Conservation (phyloP, 2,329 filamentous ascomycete genomes). For the Fusarium nematophilum region DNA sequence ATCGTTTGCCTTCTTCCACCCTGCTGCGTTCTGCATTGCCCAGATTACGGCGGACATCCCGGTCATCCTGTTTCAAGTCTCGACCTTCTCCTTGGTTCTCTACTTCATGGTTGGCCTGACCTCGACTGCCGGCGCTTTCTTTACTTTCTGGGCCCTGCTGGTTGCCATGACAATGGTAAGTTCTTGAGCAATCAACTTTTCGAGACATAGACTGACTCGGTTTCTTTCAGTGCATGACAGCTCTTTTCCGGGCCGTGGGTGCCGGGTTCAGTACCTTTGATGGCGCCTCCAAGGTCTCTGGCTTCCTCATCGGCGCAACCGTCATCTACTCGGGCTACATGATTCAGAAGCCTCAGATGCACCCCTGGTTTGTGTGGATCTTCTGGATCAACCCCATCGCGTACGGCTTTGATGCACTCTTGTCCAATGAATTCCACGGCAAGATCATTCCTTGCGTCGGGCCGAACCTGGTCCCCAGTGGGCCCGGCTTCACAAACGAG, state of each 20-base stretch:
- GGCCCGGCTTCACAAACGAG: constrained; percentile 58
- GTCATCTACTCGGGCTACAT: constrained; percentile 74
- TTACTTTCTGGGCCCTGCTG: constrained; percentile 69
- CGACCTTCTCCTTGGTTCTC: constrained; percentile 65
- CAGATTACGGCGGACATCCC: constrained; percentile 67
- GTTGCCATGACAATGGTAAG: constrained; percentile 63
- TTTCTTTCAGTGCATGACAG: constrained; percentile 62
- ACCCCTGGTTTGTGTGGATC: constrained; percentile 72
- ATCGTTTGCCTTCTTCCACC: constrained; percentile 67
- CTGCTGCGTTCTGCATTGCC: constrained; percentile 68
- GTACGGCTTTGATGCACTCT: constrained; percentile 75
- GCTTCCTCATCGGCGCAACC: constrained; percentile 60
- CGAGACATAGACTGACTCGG: not conserved
- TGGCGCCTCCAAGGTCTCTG: constrained; percentile 67
- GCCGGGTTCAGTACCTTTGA: constrained; percentile 68
- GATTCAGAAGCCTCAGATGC: constrained; percentile 71
- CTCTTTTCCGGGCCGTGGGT: constrained; percentile 66
- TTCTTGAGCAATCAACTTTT: not conserved
- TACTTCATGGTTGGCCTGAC: constrained; percentile 74
- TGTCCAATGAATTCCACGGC: constrained; percentile 77
- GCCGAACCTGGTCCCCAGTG: constrained; percentile 62
- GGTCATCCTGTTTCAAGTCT: constrained; percentile 68
- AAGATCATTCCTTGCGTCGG: constrained; percentile 64
- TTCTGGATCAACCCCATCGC: constrained; percentile 75
- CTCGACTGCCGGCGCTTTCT: constrained; percentile 64